A percentile compares a stretch with the other conserved stretches of the same genome.
Evolutionary conservation across 2,329 filamentous ascomycete species (phyloP).

Genomic region (Elsinoe ampelina): DNA sequence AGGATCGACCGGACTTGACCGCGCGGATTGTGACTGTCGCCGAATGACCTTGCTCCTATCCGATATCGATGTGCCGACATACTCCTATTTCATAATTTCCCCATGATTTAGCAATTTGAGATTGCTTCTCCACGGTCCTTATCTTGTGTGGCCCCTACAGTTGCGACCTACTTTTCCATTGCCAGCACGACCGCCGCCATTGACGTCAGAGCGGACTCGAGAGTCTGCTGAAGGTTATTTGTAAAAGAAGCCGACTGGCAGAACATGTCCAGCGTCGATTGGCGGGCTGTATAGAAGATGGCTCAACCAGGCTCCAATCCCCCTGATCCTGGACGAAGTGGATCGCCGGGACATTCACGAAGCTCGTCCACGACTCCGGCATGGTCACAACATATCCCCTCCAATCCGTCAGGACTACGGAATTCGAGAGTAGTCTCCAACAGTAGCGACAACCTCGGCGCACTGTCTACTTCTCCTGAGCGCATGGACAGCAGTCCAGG

Average conservation of each 20-base stretch:
- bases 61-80: conserved; percentile 5
- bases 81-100: neutral
- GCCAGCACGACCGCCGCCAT: no score
- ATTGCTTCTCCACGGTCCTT: no score
- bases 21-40: neutral
- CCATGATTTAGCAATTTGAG: neutral
- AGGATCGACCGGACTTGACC: neutral
- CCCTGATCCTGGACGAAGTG: neutral
- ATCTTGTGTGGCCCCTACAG: no score
- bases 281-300: conserved; percentile 12
- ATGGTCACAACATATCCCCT: conserved; percentile 13
- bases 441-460: neutral
- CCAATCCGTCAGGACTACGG: conserved; percentile 15
- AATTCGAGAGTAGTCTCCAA: conserved; percentile 14
- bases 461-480: neutral
- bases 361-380: conserved; percentile 11
- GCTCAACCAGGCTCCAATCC: conserved; percentile 3
- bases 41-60: conserved; percentile 7
- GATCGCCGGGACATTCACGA: conserved; percentile 6
- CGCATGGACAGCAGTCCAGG: neutral
- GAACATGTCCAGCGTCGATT: conserved; percentile 9
- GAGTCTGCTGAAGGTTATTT: neutral
- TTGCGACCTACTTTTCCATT: no score
- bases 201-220: neutral
- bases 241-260: neutral